phyloP scores from a whole-genome alignment of 2,329 filamentous ascomycete genomes.

The Pyrenophora seminiperda region DNA sequence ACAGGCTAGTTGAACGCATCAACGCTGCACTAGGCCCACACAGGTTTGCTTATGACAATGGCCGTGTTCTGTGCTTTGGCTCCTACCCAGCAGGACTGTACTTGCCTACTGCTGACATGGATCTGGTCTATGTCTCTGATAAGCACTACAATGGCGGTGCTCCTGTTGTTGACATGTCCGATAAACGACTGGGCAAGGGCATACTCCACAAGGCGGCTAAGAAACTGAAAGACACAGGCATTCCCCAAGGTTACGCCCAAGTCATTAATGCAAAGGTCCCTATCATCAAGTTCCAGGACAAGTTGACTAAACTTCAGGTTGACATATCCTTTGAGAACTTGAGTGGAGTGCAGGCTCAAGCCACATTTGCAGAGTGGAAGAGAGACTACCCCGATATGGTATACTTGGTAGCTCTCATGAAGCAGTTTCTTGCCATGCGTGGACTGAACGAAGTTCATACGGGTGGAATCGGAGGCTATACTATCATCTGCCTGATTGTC shows the following conservation, averaged over 20 bases:
- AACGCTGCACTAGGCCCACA: slow-evolving; percentile 58
- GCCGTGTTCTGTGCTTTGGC: slow-evolving; percentile 78
- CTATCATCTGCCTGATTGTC: slow-evolving; percentile 90
- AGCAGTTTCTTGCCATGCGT: slow-evolving; percentile 89
- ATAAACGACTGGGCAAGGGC: slow-evolving; percentile 57
- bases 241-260: slow-evolving; percentile 64
- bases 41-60: slow-evolving; percentile 43
- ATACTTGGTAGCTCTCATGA: slow-evolving; percentile 82
- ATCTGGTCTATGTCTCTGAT: slow-evolving; percentile 78
- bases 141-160: slow-evolving; percentile 62
- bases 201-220: slow-evolving; percentile 66
- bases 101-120: slow-evolving; percentile 85
- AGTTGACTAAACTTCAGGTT: slow-evolving; percentile 76
- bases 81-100: slow-evolving; percentile 85
- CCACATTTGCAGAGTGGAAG: slow-evolving; percentile 83
- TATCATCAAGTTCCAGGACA: slow-evolving; percentile 88
- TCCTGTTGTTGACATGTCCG: slow-evolving; percentile 35
- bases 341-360: slow-evolving; percentile 77
- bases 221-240: slow-evolving; percentile 59
- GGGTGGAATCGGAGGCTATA: slow-evolving; percentile 91
- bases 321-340: slow-evolving; percentile 95
- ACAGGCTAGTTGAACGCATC: slow-evolving; percentile 73
- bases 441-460: slow-evolving; percentile 89
- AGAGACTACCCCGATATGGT: slow-evolving; percentile 81
- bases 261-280: slow-evolving; percentile 84